These are phyloP conservation scores for Heliocybe sulcata DNA, from an alignment of 1,284 basidiomycete species.

Conservation along the genomic window DNA sequence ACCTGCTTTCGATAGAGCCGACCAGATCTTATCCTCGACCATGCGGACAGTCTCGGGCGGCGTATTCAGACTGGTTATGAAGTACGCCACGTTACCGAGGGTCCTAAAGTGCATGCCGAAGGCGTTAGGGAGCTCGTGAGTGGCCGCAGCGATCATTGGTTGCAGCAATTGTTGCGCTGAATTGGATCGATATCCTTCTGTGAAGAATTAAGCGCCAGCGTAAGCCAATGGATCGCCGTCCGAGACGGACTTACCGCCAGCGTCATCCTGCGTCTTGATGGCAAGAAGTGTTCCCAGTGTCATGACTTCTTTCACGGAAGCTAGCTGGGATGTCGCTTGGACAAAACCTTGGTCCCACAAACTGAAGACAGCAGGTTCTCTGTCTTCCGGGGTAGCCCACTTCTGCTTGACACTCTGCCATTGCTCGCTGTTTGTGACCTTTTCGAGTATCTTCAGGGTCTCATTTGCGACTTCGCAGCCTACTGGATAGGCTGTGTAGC, in stretches of 20 bases:
- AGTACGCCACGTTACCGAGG: constrained; percentile 88
- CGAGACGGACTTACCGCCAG: constrained; percentile 30
- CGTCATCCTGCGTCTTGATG: constrained; percentile 64
- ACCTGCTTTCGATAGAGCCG: constrained; percentile 10
- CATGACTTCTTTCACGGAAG: constrained; percentile 71
- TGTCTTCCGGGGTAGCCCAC: constrained; percentile 28
- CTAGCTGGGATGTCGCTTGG: constrained; percentile 47
- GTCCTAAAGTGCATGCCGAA: constrained; percentile 75
- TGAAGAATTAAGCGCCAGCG: neutral
- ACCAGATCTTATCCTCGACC: constrained; percentile 57
- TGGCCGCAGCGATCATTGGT: constrained; percentile 40
- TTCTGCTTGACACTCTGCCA: constrained; percentile 49
- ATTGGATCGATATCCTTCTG: constrained; percentile 70
- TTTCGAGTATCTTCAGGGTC: constrained; percentile 64
- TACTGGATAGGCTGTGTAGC: constrained; percentile 88
- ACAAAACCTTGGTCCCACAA: constrained; percentile 84
- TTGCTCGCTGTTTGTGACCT: constrained; percentile 33
- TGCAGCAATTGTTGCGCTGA: constrained; percentile 58
- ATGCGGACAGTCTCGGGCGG: constrained; percentile 39
- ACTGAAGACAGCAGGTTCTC: constrained; percentile 58
- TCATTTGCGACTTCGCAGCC: constrained; percentile 90
- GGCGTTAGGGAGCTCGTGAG: constrained; percentile 50
- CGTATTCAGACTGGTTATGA: constrained; percentile 91
- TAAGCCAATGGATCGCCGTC: constrained; percentile 14
- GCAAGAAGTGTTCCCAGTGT: constrained; percentile 85